These are phyloP conservation scores for Exophiala aquamarina DNA, from an alignment of 2,329 filamentous ascomycete species.

Conservation along the genomic window DNA sequence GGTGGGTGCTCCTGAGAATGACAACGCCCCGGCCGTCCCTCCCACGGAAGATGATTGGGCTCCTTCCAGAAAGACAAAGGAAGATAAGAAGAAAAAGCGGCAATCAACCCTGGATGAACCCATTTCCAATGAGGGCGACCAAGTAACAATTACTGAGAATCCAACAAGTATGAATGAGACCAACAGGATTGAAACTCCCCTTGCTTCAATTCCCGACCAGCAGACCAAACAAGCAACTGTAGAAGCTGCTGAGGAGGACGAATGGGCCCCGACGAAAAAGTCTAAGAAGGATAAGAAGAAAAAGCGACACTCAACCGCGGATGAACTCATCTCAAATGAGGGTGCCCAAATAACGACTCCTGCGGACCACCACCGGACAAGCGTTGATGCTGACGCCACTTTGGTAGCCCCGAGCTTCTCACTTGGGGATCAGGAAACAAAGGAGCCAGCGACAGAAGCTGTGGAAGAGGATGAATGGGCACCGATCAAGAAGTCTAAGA, in stretches of 20 bases:
- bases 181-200: too few relatives aligned
- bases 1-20: background rate
- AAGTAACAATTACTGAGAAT: too few relatives aligned
- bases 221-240: too few relatives aligned
- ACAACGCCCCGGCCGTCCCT: background rate
- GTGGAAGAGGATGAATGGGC: background rate
- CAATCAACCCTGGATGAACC: background rate
- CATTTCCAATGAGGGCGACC: too few relatives aligned
- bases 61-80: constrained; percentile 32
- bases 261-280: constrained; percentile 32
- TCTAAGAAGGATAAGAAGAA: constrained; percentile 37
- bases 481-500: background rate
- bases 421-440: too few relatives aligned
- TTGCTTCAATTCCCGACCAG: too few relatives aligned
- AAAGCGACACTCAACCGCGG: constrained; percentile 21
- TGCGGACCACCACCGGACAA: too few relatives aligned
- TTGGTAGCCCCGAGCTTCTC: too few relatives aligned
- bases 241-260: background rate
- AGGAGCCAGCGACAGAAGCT: background rate
- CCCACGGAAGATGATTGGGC: background rate
- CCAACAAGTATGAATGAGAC: too few relatives aligned
- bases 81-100: background rate
- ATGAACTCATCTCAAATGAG: too few relatives aligned
- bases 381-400: background rate
- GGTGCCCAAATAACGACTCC: too few relatives aligned